Percentiles rank a stretch among this genome's conserved stretches.
These are phyloP conservation scores for Triangularia verruculosa DNA, from an alignment of 2,329 filamentous ascomycete species.

Conservation along the genomic window DNA sequence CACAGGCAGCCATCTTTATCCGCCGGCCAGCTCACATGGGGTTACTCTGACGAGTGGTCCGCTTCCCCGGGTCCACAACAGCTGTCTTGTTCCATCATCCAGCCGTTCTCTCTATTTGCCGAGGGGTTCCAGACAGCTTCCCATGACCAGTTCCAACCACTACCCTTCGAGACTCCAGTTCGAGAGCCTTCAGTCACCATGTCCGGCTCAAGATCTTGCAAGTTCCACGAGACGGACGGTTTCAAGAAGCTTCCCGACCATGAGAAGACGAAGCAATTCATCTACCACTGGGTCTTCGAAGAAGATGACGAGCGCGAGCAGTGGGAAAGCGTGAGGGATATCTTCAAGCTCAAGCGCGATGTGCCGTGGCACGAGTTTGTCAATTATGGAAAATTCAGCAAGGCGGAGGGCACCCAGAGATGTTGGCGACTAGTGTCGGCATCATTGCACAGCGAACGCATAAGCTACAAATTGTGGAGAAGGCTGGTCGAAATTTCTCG, in stretches of 20 bases:
- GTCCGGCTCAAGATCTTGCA: not conserved
- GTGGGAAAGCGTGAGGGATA: not conserved
- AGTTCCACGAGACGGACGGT: not conserved
- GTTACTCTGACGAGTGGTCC: not conserved
- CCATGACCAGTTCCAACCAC: not conserved
- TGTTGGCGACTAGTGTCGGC: not conserved
- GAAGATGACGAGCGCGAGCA: not conserved
- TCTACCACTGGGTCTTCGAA: not conserved
- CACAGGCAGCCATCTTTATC: not conserved
- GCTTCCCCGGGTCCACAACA: not conserved
- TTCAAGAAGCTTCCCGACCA: not conserved
- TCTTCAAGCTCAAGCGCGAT: not conserved
- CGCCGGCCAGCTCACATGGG: not conserved
- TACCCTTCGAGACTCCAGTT: not conserved
- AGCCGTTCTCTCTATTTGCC: not conserved
- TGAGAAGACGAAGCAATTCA: not conserved
- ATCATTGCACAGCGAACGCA: not conserved
- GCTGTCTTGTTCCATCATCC: not conserved
- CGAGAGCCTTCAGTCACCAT: not conserved
- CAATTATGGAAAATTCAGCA: not conserved
- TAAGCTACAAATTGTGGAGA: constrained; percentile 11
- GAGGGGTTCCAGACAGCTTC: too few species aligned
- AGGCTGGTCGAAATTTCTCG: constrained; percentile 26
- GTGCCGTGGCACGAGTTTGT: not conserved
- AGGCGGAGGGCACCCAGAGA: not conserved